A percentile compares a stretch with the other conserved stretches of the same genome.
phyloP scores from a whole-genome alignment of 352 stramenopile species.

The Thalassiosira oceanica region DNA sequence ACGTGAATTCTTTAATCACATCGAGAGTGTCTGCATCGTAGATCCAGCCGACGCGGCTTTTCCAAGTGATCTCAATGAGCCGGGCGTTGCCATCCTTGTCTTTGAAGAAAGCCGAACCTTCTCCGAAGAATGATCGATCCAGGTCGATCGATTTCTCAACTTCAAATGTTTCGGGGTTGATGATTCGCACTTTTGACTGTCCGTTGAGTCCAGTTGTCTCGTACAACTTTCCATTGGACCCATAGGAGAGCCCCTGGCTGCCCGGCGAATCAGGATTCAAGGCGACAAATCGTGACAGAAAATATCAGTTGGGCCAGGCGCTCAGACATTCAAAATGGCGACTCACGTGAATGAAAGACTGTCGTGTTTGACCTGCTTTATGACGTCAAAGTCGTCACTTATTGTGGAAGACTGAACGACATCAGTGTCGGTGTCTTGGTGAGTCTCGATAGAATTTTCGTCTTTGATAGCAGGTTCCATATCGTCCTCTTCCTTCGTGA shows the following conservation, averaged over 20 bases:
- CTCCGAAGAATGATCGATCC: constrained; percentile 85
- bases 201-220: constrained; percentile 89
- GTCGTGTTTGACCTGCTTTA: constrained; percentile 77
- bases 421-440: neutral
- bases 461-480: neutral
- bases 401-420: constrained; percentile 1
- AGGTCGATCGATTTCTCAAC: constrained; percentile 80
- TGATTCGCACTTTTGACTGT: constrained; percentile 84
- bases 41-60: constrained; percentile 84
- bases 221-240: constrained; percentile 83
- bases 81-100: constrained; percentile 61
- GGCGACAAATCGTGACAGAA: neutral
- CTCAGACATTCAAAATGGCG: neutral
- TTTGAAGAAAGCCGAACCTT: constrained; percentile 85
- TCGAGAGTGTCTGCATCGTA: no score
- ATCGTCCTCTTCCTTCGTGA: neutral
- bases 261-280: no score
- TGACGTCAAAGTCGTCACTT: constrained; percentile 5
- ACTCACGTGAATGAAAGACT: constrained; percentile 80
- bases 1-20: no score
- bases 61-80: constrained; percentile 90
- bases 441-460: neutral
- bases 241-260: constrained; percentile 73
- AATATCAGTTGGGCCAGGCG: neutral
- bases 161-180: constrained; percentile 85